Evolutionary conservation across 2,329 filamentous ascomycete species (phyloP), one percentile per base, ranked within the genome.

Genomic region (Aspergillus hortae): DNA sequence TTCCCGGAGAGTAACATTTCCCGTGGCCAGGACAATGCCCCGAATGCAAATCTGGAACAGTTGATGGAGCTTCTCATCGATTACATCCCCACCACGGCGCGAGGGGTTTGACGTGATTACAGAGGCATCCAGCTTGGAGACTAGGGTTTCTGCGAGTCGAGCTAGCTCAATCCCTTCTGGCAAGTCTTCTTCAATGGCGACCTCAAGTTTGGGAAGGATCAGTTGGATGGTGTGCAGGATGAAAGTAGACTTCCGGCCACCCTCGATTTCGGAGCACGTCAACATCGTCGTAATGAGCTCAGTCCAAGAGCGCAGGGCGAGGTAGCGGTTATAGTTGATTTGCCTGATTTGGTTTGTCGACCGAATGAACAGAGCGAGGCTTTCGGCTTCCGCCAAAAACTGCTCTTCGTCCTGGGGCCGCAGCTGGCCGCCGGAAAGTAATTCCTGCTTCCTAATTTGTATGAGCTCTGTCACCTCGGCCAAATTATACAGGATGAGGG

Each of bases 51-150:
- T 83, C 56, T 95, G 89, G 78, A 99, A 96, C 4, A 97, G 81
- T 65, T 96, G 88, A 66, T 91, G 92, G 0, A 97, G 80, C 64
- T 94, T 90, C 67, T 97, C 92, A 66, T 90, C 89, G 32, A 94
- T 85, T 23, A 92, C 79, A 67, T 90, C 90, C 33, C 87, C 78
- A 48, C 75, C 76, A 44, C 71, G 67, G 41, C 71, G 67, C 11
- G 73, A 75, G 57, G 73, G 71, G 48, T 75, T 75, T 27, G 73
- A 56, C 19, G 62, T 66, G 12, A 69, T 61, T 17, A 65, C 56
- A 36, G 67, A 67, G 27, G 67, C 66, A 19, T 71, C 69, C 40
- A 78, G 64, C 45, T 70, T 72, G 25, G 69, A 70, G 41, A 78
- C 74, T 58, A 71, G 86, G 76, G 68, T 91, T 82, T 62, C 94